Evolutionary conservation across 2,329 filamentous ascomycete genomes (phyloP).

Genomic region (Diplocarpon rosae): DNA sequence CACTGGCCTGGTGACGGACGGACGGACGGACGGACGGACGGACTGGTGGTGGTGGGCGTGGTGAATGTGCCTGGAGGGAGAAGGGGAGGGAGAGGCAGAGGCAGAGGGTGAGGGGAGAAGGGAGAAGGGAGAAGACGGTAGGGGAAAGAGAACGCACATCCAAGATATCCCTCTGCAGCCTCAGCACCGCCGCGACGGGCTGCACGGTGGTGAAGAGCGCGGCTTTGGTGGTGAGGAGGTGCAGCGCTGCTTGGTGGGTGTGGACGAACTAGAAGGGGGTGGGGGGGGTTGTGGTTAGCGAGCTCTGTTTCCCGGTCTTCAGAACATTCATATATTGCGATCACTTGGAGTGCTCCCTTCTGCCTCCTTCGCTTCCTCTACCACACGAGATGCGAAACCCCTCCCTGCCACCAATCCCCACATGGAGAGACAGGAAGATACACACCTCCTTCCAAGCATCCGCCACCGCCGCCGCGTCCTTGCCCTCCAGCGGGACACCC

Average conservation of each 20-base stretch:
- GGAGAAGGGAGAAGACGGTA: too few species aligned
- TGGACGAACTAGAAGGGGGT: background rate
- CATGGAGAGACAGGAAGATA: background rate
- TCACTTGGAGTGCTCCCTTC: too few species aligned
- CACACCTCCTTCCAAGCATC: background rate
- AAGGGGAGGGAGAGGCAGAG: too few species aligned
- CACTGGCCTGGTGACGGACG: too few species aligned
- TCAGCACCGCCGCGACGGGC: background rate
- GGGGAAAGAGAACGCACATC: background rate
- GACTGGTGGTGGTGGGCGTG: too few species aligned
- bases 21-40: too few species aligned
- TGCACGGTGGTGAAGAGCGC: background rate
- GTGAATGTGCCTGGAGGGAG: too few species aligned
- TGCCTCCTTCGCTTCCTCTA: too few species aligned
- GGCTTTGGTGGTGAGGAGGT: background rate
- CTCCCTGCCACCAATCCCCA: background rate
- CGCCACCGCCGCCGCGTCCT: background rate
- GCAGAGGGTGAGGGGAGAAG: too few species aligned
- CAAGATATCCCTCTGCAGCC: background rate
- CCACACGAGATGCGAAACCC: too few species aligned
- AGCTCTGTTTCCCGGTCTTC: too few species aligned
- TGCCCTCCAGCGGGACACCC: background rate
- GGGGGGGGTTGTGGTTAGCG: background rate
- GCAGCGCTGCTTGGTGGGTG: background rate
- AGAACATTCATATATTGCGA: too few species aligned